A percentile compares a stretch with the other conserved stretches of the same genome.
Evolutionary conservation across 2,329 filamentous ascomycete genomes (phyloP).

Genomic region (Arthrinium phaeospermum): DNA sequence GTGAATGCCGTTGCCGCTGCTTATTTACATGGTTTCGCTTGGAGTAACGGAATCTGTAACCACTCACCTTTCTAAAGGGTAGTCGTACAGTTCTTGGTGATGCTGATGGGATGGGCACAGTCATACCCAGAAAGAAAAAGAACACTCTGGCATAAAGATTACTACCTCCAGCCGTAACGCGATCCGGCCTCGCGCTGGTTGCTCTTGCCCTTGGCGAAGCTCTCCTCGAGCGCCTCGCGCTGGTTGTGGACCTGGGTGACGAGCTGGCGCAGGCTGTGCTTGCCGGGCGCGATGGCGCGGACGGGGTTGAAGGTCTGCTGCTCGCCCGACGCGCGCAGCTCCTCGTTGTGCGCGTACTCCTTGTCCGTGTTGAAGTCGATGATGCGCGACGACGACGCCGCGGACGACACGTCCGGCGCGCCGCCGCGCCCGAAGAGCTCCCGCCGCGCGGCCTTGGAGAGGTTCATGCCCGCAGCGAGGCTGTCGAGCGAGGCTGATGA

Average conservation of each 20-base stretch:
- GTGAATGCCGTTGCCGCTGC: neutral
- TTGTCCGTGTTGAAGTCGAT: conserved; percentile 87
- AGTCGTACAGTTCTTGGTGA: neutral
- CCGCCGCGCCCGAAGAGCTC: conserved; percentile 82
- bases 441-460: conserved; percentile 76
- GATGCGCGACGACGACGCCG: conserved; percentile 64
- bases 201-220: conserved; percentile 80
- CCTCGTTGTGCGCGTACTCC: conserved; percentile 87
- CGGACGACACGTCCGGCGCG: conserved; percentile 38
- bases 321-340: conserved; percentile 72
- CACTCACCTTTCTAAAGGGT: conserved; percentile 4
- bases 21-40: neutral
- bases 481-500: conserved; percentile 64
- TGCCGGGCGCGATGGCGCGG: conserved; percentile 81
- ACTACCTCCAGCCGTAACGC: conserved; percentile 77
- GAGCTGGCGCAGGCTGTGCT: conserved; percentile 87
- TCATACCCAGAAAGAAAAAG: neutral
- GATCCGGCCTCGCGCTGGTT: conserved; percentile 83
- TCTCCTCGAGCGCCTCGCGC: conserved; percentile 87
- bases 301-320: conserved; percentile 81
- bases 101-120: neutral
- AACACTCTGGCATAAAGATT: neutral
- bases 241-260: conserved; percentile 84
- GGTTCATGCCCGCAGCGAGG: conserved; percentile 78
- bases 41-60: neutral